Conservation (phyloP, 768 basidiomycete species). For the Phylloporus scabripes region DNA sequence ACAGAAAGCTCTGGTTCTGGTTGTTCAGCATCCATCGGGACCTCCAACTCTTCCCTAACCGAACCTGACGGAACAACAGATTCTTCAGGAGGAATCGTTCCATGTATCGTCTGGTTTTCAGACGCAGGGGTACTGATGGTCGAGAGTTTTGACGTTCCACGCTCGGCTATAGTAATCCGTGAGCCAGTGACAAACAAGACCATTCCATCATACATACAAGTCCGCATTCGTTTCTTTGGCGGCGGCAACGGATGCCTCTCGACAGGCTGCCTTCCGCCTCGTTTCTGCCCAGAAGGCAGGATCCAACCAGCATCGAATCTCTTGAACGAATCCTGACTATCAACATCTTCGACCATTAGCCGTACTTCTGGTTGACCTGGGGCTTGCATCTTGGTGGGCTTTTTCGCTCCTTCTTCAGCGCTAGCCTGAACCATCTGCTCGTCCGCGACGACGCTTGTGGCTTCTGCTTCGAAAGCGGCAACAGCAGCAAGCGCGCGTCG, state of each 20-base stretch:
- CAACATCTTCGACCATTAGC: slow-evolving; percentile 64
- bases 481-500: slow-evolving; percentile 39
- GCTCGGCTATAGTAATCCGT: slow-evolving; percentile 19
- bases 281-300: slow-evolving; percentile 64
- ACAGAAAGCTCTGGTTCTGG: slow-evolving; percentile 4
- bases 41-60: slow-evolving; percentile 11
- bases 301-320: slow-evolving; percentile 89
- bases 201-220: slow-evolving; percentile 28
- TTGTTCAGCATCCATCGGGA: slow-evolving; percentile 13
- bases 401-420: slow-evolving; percentile 22
- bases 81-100: slow-evolving; percentile 23
- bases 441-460: slow-evolving; percentile 12
- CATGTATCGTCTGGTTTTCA: slow-evolving; percentile 39
- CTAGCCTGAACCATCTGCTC: slow-evolving; percentile 10
- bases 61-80: slow-evolving; percentile 22
- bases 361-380: slow-evolving; percentile 37
- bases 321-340: slow-evolving; percentile 66
- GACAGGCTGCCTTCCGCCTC: slow-evolving; percentile 49
- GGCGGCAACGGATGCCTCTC: slow-evolving; percentile 45
- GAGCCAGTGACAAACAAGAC: not conserved
- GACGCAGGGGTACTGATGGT: slow-evolving; percentile 42
- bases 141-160: slow-evolving; percentile 40
- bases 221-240: slow-evolving; percentile 51
- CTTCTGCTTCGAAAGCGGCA: slow-evolving; percentile 42
- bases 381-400: slow-evolving; percentile 21